These are phyloP conservation scores for Ophiorrhiza pumila DNA, from an alignment of 257 asterid species.

Conservation along the genomic window DNA sequence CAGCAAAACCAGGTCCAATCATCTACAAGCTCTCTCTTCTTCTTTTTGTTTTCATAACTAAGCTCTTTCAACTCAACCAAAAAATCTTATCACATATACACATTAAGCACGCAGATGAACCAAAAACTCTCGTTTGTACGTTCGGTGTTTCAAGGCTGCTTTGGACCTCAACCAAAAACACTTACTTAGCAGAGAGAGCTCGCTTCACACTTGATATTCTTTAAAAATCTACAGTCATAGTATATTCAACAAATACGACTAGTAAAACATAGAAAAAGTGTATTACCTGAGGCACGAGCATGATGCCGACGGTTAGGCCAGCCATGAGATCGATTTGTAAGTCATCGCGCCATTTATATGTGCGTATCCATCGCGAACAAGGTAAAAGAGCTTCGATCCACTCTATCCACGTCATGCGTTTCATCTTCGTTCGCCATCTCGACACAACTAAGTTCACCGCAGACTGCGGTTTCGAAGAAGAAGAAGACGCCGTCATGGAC, in stretches of 20 bases:
- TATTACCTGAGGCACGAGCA: conserved; percentile 96
- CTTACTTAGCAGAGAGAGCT: no score
- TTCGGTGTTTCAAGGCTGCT: not conserved
- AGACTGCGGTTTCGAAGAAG: conserved; percentile 7
- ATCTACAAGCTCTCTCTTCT: not conserved
- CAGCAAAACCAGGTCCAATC: not conserved
- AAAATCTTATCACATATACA: not conserved
- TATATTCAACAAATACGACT: not conserved
- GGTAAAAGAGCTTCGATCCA: conserved; percentile 81
- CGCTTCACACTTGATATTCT: not conserved
- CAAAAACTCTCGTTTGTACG: not conserved
- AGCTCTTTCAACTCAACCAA: not conserved
- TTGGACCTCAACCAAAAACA: not conserved
- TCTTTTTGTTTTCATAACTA: no score
- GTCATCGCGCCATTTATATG: conserved; percentile 77
- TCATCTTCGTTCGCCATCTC: conserved; percentile 61
- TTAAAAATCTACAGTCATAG: not conserved
- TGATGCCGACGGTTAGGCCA: conserved; percentile 92
- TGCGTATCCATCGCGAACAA: conserved; percentile 87
- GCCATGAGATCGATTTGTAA: conserved; percentile 91
- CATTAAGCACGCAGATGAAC: not conserved
- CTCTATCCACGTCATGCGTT: conserved; percentile 61
- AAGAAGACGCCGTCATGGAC: conserved; percentile 23
- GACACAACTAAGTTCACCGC: conserved; percentile 16
- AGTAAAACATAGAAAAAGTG: not conserved